These are phyloP conservation scores for Colletotrichum endophyticum DNA, from an alignment of 2,329 filamentous ascomycete species.

Conservation along the genomic window DNA sequence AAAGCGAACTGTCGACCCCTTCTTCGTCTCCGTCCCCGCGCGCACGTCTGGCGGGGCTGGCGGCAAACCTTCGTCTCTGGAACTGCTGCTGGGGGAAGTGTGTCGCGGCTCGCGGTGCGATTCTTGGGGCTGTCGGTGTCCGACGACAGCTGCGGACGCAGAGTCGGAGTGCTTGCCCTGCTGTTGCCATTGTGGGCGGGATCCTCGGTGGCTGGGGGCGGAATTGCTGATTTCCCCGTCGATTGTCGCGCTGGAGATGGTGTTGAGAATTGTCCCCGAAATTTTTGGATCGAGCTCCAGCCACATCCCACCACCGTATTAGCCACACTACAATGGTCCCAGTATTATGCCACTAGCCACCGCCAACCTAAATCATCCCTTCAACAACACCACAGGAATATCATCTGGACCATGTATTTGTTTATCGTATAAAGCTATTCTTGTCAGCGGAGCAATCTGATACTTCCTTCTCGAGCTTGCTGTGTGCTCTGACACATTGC, in stretches of 20 bases:
- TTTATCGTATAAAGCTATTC: neutral
- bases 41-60: constrained; percentile 27
- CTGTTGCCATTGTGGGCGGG: constrained; percentile 38
- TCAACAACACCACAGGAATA: neutral
- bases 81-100: neutral
- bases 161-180: constrained; percentile 41
- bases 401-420: neutral
- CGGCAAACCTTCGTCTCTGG: constrained; percentile 33
- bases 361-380: neutral
- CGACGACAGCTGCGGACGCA: constrained; percentile 36
- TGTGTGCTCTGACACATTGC: neutral
- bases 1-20: constrained; percentile 21
- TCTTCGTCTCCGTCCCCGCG: constrained; percentile 23
- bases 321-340: neutral
- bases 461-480: neutral
- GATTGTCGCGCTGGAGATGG: constrained; percentile 4
- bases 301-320: neutral
- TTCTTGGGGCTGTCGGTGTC: constrained; percentile 22
- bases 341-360: neutral
- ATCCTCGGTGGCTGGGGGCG: neutral
- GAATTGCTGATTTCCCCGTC: neutral
- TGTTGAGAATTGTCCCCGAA: constrained; percentile 16
- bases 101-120: constrained; percentile 4
- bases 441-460: neutral
- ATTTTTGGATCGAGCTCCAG: constrained; percentile 22